These are phyloP conservation scores for Clarireedia paspali DNA, from an alignment of 2,329 filamentous ascomycete species.

Conservation along the genomic window DNA sequence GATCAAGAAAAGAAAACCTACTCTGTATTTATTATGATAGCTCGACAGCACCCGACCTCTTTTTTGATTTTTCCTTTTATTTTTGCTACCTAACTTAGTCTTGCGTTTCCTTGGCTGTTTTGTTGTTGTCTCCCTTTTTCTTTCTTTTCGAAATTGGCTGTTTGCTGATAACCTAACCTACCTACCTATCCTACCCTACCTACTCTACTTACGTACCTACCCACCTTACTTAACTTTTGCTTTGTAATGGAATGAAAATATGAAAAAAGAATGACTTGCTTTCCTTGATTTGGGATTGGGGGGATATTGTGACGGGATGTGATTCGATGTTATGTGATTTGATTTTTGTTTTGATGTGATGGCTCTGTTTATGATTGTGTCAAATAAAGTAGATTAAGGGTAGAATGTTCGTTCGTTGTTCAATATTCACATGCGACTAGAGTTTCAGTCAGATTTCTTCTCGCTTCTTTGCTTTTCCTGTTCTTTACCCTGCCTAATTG, in stretches of 20 bases:
- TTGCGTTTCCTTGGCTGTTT: too few species aligned
- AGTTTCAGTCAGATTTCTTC: too few species aligned
- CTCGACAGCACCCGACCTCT: neutral
- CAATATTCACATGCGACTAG: too few species aligned
- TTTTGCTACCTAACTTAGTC: neutral
- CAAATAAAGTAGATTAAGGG: too few species aligned
- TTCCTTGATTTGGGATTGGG: neutral
- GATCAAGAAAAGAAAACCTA: neutral
- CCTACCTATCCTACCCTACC: neutral
- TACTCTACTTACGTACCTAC: neutral
- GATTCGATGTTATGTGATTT: too few species aligned
- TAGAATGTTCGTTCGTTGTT: too few species aligned
- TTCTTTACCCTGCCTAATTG: too few species aligned
- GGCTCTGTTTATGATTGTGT: too few species aligned
- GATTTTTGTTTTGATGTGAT: too few species aligned
- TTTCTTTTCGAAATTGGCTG: neutral
- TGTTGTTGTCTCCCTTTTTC: too few species aligned
- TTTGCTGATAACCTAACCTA: too few species aligned
- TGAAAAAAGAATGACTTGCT: neutral
- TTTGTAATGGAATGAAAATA: constrained; percentile 5
- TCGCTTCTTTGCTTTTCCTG: too few species aligned
- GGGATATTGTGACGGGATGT: neutral
- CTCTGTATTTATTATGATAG: constrained; percentile 12
- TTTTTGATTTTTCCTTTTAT: neutral
- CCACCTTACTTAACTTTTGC: constrained; percentile 1